Conservation (phyloP, 2,329 filamentous ascomycete genomes). For the Sclerotinia borealis region DNA sequence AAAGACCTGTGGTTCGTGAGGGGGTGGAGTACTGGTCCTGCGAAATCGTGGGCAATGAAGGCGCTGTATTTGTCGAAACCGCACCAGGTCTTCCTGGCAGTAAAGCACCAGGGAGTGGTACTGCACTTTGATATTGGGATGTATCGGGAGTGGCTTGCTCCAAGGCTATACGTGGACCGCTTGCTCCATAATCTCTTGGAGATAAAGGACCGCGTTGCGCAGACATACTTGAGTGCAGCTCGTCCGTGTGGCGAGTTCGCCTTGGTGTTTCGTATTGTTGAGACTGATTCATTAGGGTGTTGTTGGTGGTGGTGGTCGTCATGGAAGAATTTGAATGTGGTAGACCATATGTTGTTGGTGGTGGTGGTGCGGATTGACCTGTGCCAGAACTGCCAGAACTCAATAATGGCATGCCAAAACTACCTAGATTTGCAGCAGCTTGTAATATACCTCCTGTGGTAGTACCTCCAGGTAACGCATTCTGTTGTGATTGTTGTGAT, state of each 20-base stretch:
- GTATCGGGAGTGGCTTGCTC: constrained; percentile 49
- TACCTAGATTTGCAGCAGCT: constrained; percentile 29
- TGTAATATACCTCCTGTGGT: constrained; percentile 27
- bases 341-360: constrained; percentile 23
- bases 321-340: constrained; percentile 21
- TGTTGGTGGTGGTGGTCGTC: constrained; percentile 21
- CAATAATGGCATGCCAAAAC: constrained; percentile 27
- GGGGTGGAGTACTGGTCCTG: constrained; percentile 56
- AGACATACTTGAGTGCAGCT: constrained; percentile 37
- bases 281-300: constrained; percentile 37
- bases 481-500: constrained; percentile 21
- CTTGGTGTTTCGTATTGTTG: constrained; percentile 46
- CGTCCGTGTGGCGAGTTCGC: constrained; percentile 46
- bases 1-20: constrained; percentile 58
- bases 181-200: constrained; percentile 42
- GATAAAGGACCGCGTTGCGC: constrained; percentile 29
- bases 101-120: constrained; percentile 52
- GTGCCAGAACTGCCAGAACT: constrained; percentile 27
- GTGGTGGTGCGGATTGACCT: constrained; percentile 32
- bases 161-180: constrained; percentile 49
- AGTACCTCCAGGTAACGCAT: constrained; percentile 20
- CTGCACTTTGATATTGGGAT: constrained; percentile 40
- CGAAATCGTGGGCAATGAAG: constrained; percentile 51
- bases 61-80: constrained; percentile 50
- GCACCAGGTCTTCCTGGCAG: constrained; percentile 52